Evolutionary conservation across 75 land plant species (phyloP).

Genomic region (Selaginella tamariscina): DNA sequence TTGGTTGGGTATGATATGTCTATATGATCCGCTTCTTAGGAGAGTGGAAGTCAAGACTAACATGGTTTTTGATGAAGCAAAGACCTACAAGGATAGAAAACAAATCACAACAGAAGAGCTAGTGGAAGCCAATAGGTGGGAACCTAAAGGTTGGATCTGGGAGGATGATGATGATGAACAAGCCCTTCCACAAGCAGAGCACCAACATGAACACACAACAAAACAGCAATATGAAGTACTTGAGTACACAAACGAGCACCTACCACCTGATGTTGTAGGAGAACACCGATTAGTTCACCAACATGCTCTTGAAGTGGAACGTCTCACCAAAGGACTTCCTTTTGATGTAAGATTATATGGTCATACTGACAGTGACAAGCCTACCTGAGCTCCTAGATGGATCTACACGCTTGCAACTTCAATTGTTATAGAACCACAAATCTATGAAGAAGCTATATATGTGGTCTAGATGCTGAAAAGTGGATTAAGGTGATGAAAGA

Average conservation of each 20-base stretch:
- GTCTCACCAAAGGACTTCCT: neutral
- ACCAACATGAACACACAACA: neutral
- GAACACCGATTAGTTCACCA: neutral
- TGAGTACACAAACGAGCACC: neutral
- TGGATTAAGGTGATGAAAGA: neutral
- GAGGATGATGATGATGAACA: conserved; percentile 1
- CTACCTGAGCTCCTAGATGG: neutral
- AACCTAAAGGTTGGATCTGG: no score
- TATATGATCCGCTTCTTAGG: neutral
- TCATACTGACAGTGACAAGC: neutral
- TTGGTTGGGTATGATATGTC: neutral
- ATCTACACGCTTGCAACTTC: neutral
- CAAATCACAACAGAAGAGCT: neutral
- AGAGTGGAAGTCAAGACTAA: neutral
- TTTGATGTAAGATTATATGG: neutral
- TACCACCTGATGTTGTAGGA: no score
- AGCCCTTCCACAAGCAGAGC: neutral
- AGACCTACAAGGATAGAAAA: neutral
- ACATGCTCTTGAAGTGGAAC: neutral
- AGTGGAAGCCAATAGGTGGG: neutral
- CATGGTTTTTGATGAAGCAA: neutral
- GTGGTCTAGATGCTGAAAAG: conserved; percentile 1
- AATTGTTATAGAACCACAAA: neutral
- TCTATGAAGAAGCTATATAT: no score
- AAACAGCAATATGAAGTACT: neutral